A percentile compares a stretch with the other conserved stretches of the same genome.
Conservation (phyloP, 495 filamentous ascomycete genomes). For the Talaromyces stipitatus region DNA sequence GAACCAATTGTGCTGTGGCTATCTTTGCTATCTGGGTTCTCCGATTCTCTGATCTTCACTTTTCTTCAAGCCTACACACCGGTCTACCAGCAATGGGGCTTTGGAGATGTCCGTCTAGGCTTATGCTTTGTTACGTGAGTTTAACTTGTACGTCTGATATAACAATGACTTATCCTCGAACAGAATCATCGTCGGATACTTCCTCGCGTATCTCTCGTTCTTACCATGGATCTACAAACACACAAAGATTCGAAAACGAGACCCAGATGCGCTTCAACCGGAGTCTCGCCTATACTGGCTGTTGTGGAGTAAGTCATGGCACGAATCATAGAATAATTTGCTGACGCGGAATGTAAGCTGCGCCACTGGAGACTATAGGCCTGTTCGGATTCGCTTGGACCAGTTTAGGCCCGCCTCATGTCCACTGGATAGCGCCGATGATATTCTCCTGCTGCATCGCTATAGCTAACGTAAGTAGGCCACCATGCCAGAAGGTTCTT, state of each 20-base stretch:
- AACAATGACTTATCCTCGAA: not conserved
- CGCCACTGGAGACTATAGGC: conserved; percentile 52
- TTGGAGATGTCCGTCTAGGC: conserved; percentile 43
- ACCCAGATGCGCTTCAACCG: conserved; percentile 15
- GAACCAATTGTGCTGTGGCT: conserved; percentile 63
- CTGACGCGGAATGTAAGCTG: conserved; percentile 18
- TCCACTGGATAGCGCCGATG: conserved; percentile 52
- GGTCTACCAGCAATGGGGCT: conserved; percentile 56
- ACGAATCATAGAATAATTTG: not conserved
- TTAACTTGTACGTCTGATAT: not conserved
- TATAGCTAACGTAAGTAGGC: conserved; percentile 39
- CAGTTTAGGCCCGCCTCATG: conserved; percentile 39
- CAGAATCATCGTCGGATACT: conserved; percentile 52
- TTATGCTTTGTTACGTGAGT: conserved; percentile 43
- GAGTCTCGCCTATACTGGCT: conserved; percentile 23
- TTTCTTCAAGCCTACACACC: conserved; percentile 55
- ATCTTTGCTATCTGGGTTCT: conserved; percentile 63
- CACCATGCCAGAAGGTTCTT: not conserved
- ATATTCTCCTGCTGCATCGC: conserved; percentile 47
- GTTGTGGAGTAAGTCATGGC: conserved; percentile 25
- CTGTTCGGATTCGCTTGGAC: conserved; percentile 58
- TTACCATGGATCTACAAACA: conserved; percentile 50
- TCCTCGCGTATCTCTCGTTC: conserved; percentile 52
- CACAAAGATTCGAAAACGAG: conserved; percentile 22
- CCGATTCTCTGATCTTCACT: conserved; percentile 65